Base-by-base conservation (phyloP, 352 stramenopile genomes). In the Discostella stelligera region DNA sequence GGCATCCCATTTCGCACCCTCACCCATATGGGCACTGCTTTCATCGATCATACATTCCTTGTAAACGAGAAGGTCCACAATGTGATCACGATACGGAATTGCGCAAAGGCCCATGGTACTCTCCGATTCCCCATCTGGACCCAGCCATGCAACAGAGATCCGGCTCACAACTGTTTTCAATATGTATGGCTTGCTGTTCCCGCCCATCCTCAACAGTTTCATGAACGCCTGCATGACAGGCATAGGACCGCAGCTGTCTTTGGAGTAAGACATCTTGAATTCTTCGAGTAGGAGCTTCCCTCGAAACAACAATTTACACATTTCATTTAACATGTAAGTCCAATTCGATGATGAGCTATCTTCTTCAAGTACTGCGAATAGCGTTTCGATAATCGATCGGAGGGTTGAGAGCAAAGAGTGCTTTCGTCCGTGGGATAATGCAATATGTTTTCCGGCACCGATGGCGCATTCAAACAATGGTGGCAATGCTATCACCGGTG, bases 61-160 rank as follows among this genome's bases (percentile, higher is more conserved):
- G 69, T 89, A 82, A 41, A 91, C 18, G 9, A 93, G 63, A n/a
- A 93, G 78, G 18, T 90, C 49, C 37, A 79, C 71, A 71, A 93
- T 87, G n/a, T 90, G 70, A 21, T 86, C 61, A 20, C 66, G 41
- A 50, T 91, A 93, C 13, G 85, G 83, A 79, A 93, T 90, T 0
- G 87, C 83, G 39, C 59, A 72, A 18, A 89, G n/a, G 20, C 87
- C 87, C 9, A 61, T 41, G 58, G 86, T 62, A 25, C 16, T n/a
- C 20, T 71, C 53, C 0, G n/a, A 56, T 30, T 67, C 64, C 32
- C 56, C 56, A 16, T 84, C 64, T 8, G 46, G 14, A 25, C 77
- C 79, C 20, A 91, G 46, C 85, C 87, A 93, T 27, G 75, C 79
- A 7, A 80, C 73, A 44, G 66, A 78, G n/a, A 89, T 84, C 9